Percentiles rank a stretch among this genome's conserved stretches.
These are phyloP conservation scores for Bothriochloa decipiens DNA, from an alignment of 176 grass and related monocot genomes.

Conservation along the genomic window DNA sequence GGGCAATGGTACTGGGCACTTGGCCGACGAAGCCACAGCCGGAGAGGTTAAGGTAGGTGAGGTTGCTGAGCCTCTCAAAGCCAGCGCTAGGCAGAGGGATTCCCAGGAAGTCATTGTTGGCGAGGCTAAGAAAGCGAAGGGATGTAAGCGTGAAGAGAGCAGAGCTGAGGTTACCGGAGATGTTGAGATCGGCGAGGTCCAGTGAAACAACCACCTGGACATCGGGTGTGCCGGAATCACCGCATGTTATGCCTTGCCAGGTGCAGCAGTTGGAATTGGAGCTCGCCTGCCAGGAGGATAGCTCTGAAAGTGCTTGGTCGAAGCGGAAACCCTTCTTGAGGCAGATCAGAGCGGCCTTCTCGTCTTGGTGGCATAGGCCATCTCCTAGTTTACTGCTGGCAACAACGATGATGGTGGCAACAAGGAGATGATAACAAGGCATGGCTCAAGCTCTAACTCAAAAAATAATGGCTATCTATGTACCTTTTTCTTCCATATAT, in stretches of 20 bases:
- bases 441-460: too few species aligned
- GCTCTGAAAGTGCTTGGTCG: too few species aligned
- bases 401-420: too few species aligned
- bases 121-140: constrained; percentile 47
- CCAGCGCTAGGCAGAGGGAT: constrained; percentile 8
- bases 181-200: constrained; percentile 25
- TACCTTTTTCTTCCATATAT: too few species aligned
- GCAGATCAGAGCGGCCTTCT: too few species aligned
- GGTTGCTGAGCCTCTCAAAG: constrained; percentile 40
- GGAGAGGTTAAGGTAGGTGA: constrained; percentile 48
- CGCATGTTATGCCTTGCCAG: constrained; percentile 52
- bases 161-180: constrained; percentile 36
- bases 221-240: neutral
- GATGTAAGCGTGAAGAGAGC: constrained; percentile 52
- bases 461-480: too few species aligned
- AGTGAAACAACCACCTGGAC: constrained; percentile 30
- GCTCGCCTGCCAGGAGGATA: too few species aligned
- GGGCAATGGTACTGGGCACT: constrained; percentile 36
- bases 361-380: too few species aligned
- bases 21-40: constrained; percentile 44
- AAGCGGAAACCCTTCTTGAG: too few species aligned
- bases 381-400: too few species aligned
- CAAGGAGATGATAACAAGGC: too few species aligned
- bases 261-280: constrained; percentile 41
- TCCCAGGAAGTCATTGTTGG: constrained; percentile 37